Conservation (phyloP, 2,329 filamentous ascomycete species). For the Diaporthe eres region DNA sequence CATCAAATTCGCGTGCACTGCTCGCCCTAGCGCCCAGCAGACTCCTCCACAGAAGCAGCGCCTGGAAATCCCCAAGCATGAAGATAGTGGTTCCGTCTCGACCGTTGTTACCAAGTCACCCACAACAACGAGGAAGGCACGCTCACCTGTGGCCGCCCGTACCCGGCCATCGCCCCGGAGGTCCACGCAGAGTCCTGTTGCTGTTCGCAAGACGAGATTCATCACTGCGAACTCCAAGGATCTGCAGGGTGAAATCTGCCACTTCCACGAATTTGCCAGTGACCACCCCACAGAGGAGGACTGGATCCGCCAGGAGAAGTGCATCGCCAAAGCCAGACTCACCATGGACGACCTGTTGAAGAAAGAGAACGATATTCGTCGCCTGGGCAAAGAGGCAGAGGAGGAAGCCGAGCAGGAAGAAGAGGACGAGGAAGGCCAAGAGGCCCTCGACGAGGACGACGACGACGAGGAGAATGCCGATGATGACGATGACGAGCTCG, state of each 20-base stretch:
- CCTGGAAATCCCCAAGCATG: conserved; percentile 20
- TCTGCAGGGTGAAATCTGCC: conserved; percentile 68
- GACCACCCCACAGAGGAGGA: conserved; percentile 87
- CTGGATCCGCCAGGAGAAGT: conserved; percentile 83
- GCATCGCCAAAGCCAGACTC: conserved; percentile 76
- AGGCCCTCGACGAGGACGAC: conserved; percentile 57
- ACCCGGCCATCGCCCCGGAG: conserved; percentile 53
- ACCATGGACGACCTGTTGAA: conserved; percentile 91
- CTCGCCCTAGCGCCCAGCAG: conserved; percentile 59
- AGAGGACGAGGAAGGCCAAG: conserved; percentile 67
- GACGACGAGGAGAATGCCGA: conserved; percentile 63
- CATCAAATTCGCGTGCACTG: conserved; percentile 84
- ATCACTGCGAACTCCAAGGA: conserved; percentile 66
- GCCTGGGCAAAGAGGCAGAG: conserved; percentile 89
- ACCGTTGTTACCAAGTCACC: conserved; percentile 40
- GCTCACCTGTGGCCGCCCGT: conserved; percentile 46
- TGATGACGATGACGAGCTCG: conserved; percentile 63
- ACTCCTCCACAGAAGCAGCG: conserved; percentile 31
- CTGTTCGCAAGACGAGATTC: conserved; percentile 60
- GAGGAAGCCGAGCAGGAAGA: conserved; percentile 86
- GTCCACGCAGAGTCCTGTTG: conserved; percentile 55
- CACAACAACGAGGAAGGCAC: conserved; percentile 48
- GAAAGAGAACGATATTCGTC: conserved; percentile 91
- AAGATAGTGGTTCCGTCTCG: conserved; percentile 38
- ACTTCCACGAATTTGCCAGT: conserved; percentile 93